Evolutionary conservation across 805 yeast genomes (phyloP).

Genomic region (Nakazawaea peltata): DNA sequence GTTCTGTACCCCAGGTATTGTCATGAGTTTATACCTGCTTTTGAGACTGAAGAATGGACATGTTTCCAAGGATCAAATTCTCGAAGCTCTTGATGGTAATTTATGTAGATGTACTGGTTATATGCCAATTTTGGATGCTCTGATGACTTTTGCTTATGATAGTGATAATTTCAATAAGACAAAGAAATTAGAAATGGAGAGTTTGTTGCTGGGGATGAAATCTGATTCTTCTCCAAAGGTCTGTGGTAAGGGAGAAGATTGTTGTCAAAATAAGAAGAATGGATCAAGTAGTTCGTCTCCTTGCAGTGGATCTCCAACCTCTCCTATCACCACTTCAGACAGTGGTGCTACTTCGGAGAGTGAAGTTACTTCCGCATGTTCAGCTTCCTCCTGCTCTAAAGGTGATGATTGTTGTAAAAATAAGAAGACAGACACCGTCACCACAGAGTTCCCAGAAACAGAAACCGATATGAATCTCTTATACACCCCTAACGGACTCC

Average conservation of each 20-base stretch:
- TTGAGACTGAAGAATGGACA: conserved; percentile 29
- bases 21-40: conserved; percentile 36
- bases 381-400: conserved; percentile 10
- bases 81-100: conserved; percentile 39
- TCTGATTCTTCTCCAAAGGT: neutral
- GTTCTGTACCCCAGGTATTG: conserved; percentile 43
- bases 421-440: conserved; percentile 6
- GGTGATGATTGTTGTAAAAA: conserved; percentile 14
- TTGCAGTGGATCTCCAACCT: too few relatives aligned
- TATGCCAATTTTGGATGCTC: conserved; percentile 41
- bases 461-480: conserved; percentile 26
- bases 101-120: conserved; percentile 43
- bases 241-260: conserved; percentile 16
- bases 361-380: neutral
- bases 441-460: conserved; percentile 18
- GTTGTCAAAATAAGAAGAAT: conserved; percentile 24
- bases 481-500: conserved; percentile 31
- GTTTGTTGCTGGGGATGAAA: conserved; percentile 4
- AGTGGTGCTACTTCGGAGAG: conserved; percentile 4
- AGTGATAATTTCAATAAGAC: conserved; percentile 21
- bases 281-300: too few relatives aligned
- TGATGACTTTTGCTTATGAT: conserved; percentile 31
- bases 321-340: neutral
- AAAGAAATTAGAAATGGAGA: conserved; percentile 13
- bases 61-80: conserved; percentile 28